Evolutionary conservation across 2,329 filamentous ascomycete genomes (phyloP), one percentile per base, ranked within the genome.

Genomic region (Didymellaceae sp.): DNA sequence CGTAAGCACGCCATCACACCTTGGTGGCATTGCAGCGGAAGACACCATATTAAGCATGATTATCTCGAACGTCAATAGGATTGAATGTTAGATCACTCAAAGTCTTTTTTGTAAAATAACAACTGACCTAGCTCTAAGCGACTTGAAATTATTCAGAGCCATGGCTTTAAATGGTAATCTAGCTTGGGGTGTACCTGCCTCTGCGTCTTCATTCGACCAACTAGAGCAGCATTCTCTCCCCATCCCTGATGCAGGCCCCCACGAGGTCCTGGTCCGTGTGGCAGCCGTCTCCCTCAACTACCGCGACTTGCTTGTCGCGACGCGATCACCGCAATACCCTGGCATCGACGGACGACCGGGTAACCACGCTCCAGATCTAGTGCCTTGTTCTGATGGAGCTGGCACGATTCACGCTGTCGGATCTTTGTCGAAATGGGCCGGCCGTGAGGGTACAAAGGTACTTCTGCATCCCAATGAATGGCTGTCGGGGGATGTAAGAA

Each of bases 281-380:
- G 62, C 54, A 16, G 63, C 65, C 16, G 58, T 54, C 6, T 55
- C 62, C 14, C 57, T 66, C n/a, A 66, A 68, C 26, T 67, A 53
- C 38, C 55, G 63, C 33, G 62, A 66, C 31, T 16, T 62, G 21
- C 51, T 61, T 10, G 18, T 61, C 14, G 30, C 37, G n/a, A 52
- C 39, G 13, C 58, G 45, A 22, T 53, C 59, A 8, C 51, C 50
- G 2, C 34, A 46, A 20, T 62, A 63, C 20, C 52, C 62, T 25
- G 50, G 39, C 3, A 42, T 32, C 10, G 39, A 24, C 10, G 28
- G 28, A 8, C 13, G 32, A 11, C 28, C 44, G 1, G 44, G 57
- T 9, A 25, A 45, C 35, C 54, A 61, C 37, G 54, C 44, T 25
- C 13, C 52, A 3, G 16, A 51, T 21, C 54, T 64, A 3, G 45